Base-by-base conservation (phyloP, 345 rosid species). In the Salix suchowensis region DNA sequence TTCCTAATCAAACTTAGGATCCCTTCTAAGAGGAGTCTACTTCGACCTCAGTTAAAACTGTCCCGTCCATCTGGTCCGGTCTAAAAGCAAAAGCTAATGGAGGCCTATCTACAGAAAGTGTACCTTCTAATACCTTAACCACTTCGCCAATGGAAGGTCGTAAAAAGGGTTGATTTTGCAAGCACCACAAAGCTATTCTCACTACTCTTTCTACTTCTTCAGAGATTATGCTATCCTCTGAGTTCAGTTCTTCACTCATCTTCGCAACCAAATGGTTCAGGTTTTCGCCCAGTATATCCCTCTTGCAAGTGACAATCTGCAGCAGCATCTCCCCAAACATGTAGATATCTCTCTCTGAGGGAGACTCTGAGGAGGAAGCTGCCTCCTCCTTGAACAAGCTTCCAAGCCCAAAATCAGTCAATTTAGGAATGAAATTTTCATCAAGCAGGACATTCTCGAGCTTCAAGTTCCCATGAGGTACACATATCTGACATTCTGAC, bases 21-120 rank as follows among this genome's bases (percentile, higher is more conserved):
- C 74, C 61, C 32, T 74, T 69, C 36, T 70, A 68, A 2, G 48
- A 12, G 60, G 64, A 65, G 37, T 55, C 81, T 65, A 77, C 55
- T 46, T 60, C 67, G 61, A 32, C 74, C 42, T 74, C 75, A 52
- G 73, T 58, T 60, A 13, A 62, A 37, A 44, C 54, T 70, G 55
- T 19, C 26, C 76, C 76, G 13, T 46, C 55, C 7, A 30, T 4
- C 67, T 55, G 64, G 28, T 68, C 81, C 65, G 70, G 61, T 71
- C 73, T 39, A 71, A 69, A 70, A 54, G 65, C 52, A 73, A 75
- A 76, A 34, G n/a, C 61, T 7, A 37, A 72, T 14, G 85, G 87
- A 54, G 85, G 87, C 75, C 82, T 85, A 77, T 85, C 87, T 24
- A 85, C 82, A 5, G 85, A 85, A 44, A 82, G 81, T 72, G 87